phyloP scores from a whole-genome alignment of 2,329 filamentous ascomycete species.

The Ceratocystis eucalypticola region DNA sequence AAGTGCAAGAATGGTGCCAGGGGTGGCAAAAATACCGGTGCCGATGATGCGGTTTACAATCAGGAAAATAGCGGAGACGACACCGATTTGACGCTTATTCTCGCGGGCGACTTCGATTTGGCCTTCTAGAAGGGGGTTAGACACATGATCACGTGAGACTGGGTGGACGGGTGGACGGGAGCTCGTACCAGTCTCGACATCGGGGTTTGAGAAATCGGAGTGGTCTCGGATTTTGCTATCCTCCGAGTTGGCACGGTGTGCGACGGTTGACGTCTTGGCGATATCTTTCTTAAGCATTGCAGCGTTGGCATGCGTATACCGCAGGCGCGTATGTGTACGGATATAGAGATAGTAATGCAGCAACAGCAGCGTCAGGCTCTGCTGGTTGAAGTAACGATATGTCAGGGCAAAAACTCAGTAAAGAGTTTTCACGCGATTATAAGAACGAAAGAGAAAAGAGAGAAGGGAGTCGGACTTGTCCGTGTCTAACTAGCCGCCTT shows the following conservation, averaged over 20 bases:
- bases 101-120: constrained; percentile 31
- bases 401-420: neutral
- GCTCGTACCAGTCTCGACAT: constrained; percentile 9
- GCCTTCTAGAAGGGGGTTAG: constrained; percentile 20
- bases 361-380: neutral
- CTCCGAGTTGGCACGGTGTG: constrained; percentile 1
- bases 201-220: neutral
- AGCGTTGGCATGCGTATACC: neutral
- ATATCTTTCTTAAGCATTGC: constrained; percentile 2
- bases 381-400: neutral
- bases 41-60: constrained; percentile 55
- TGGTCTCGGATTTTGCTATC: neutral
- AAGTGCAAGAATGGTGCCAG: constrained; percentile 41
- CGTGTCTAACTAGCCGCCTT: too few relatives aligned
- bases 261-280: constrained; percentile 2
- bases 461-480: neutral
- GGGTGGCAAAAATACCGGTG: constrained; percentile 54
- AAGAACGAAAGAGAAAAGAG: neutral
- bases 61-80: constrained; percentile 42
- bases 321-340: neutral
- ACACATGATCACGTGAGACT: neutral
- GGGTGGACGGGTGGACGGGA: neutral
- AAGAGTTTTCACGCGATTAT: neutral
- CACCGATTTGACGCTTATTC: constrained; percentile 41
- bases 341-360: neutral